phyloP scores from a whole-genome alignment of 768 basidiomycete genomes.

The Fomitopsis serialis region DNA sequence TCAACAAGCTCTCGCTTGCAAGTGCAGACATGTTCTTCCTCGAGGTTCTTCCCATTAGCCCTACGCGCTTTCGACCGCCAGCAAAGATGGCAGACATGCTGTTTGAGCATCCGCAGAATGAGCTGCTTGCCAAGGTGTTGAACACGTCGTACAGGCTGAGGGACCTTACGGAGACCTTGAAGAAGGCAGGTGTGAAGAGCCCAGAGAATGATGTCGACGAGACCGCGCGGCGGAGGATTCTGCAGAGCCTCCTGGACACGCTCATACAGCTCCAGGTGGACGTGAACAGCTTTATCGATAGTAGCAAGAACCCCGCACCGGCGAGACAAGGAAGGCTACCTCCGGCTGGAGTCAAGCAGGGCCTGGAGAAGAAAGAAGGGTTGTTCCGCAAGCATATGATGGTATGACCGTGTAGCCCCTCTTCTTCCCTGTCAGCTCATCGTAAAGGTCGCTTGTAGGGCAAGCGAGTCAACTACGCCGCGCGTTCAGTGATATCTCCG shows the following conservation, averaged over 20 bases:
- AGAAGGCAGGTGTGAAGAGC: slow-evolving; percentile 54
- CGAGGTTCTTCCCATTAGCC: slow-evolving; percentile 86
- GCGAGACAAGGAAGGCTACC: slow-evolving; percentile 85
- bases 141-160: slow-evolving; percentile 75
- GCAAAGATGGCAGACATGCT: slow-evolving; percentile 86
- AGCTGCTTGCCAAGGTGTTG: slow-evolving; percentile 76
- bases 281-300: slow-evolving; percentile 97
- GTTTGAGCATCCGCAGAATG: slow-evolving; percentile 96
- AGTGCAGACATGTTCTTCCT: slow-evolving; percentile 97
- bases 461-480: slow-evolving; percentile 98
- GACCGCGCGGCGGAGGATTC: slow-evolving; percentile 44
- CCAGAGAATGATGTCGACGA: slow-evolving; percentile 41
- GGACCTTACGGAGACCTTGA: slow-evolving; percentile 66
- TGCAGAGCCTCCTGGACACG: slow-evolving; percentile 69
- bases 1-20: slow-evolving; percentile 59
- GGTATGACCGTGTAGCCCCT: slow-evolving; percentile 41
- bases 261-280: slow-evolving; percentile 89
- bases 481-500: slow-evolving; percentile 99
- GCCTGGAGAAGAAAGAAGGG: slow-evolving; percentile 97
- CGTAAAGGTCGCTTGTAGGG: slow-evolving; percentile 47
- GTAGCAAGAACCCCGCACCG: slow-evolving; percentile 88
- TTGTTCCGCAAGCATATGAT: slow-evolving; percentile 99
- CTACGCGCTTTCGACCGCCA: slow-evolving; percentile 94
- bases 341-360: slow-evolving; percentile 92
- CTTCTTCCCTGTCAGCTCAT: not conserved